Conservation (phyloP, 306 rosid species). For the Senna siamea region DNA sequence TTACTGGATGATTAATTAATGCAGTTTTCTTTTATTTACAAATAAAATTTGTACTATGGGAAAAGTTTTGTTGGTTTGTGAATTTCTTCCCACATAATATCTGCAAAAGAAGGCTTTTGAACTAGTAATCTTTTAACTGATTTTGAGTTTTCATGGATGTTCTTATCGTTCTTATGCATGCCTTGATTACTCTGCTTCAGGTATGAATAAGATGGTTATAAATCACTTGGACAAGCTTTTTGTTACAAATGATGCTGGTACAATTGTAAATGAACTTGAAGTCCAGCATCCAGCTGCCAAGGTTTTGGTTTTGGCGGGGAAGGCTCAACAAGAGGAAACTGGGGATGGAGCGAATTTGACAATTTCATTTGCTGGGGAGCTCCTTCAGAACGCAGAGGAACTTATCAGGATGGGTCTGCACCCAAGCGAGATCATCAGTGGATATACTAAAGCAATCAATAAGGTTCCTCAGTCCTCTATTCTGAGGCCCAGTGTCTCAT, state of each 20-base stretch:
- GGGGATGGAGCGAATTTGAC: slow-evolving; percentile 97
- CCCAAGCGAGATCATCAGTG: slow-evolving; percentile 93
- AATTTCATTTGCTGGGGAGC: slow-evolving; percentile 92
- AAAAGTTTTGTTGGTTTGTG: background rate
- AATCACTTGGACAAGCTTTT: slow-evolving; percentile 95
- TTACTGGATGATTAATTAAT: background rate
- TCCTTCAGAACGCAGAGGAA: slow-evolving; percentile 83
- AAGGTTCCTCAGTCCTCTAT: slow-evolving; percentile 56
- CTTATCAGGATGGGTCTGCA: slow-evolving; percentile 96
- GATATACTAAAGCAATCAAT: slow-evolving; percentile 79
- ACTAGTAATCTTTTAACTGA: background rate
- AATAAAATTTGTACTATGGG: background rate
- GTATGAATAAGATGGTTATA: slow-evolving; percentile 89
- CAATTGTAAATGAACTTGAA: slow-evolving; percentile 88
- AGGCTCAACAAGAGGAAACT: slow-evolving; percentile 91
- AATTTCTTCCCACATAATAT: background rate
- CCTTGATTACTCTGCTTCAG: slow-evolving; percentile 14
- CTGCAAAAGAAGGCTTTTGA: background rate
- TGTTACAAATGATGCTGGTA: slow-evolving; percentile 88
- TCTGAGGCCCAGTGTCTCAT: slow-evolving; percentile 35
- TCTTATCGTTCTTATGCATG: background rate
- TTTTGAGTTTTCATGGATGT: background rate
- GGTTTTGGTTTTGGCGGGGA: slow-evolving; percentile 87
- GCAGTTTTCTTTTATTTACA: background rate
- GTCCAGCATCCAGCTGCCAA: slow-evolving; percentile 98